phyloP scores from a whole-genome alignment of 1,139 yeast species.

The Keqinozyma sinolaborantium region DNA sequence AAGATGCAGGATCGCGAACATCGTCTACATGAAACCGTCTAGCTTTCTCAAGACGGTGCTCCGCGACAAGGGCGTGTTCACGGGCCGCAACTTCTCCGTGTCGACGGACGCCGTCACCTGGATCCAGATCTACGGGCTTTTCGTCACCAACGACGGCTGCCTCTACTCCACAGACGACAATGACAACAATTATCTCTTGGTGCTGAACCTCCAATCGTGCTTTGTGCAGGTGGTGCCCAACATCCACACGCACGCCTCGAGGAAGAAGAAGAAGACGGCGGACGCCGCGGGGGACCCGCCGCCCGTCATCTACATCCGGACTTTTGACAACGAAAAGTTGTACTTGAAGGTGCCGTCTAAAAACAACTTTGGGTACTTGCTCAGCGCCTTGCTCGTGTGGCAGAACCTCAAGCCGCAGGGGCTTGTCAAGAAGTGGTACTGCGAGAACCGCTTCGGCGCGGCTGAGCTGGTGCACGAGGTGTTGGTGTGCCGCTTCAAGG shows the following conservation, averaged over 20 bases:
- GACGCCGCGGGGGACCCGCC: conserved; percentile 12
- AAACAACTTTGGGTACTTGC: conserved; percentile 42
- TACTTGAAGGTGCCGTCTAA: conserved; percentile 44
- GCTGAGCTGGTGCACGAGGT: conserved; percentile 37
- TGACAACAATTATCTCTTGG: conserved; percentile 29
- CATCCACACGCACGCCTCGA: conserved; percentile 7
- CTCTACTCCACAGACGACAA: conserved; percentile 32
- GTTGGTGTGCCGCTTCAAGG: conserved; percentile 61
- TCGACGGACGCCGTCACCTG: conserved; percentile 39
- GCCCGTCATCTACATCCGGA: conserved; percentile 45
- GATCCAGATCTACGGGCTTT: conserved; percentile 30
- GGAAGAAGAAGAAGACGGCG: conserved; percentile 1
- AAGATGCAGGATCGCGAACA: conserved; percentile 6
- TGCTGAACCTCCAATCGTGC: conserved; percentile 40
- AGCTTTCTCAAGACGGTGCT: conserved; percentile 29
- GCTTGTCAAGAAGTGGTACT: conserved; percentile 54
- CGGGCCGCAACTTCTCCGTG: conserved; percentile 31
- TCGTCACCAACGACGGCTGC: conserved; percentile 36
- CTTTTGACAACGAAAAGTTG: conserved; percentile 44
- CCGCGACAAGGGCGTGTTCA: conserved; percentile 35
- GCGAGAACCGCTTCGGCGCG: conserved; percentile 35
- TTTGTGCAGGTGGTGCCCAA: conserved; percentile 35
- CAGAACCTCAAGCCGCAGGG: conserved; percentile 58
- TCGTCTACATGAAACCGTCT: conserved; percentile 16
- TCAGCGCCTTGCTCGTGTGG: conserved; percentile 62